Percentiles rank a stretch among this genome's conserved stretches.
phyloP scores from a whole-genome alignment of 768 basidiomycete species.

The Lepiota brunneoincarnata region DNA sequence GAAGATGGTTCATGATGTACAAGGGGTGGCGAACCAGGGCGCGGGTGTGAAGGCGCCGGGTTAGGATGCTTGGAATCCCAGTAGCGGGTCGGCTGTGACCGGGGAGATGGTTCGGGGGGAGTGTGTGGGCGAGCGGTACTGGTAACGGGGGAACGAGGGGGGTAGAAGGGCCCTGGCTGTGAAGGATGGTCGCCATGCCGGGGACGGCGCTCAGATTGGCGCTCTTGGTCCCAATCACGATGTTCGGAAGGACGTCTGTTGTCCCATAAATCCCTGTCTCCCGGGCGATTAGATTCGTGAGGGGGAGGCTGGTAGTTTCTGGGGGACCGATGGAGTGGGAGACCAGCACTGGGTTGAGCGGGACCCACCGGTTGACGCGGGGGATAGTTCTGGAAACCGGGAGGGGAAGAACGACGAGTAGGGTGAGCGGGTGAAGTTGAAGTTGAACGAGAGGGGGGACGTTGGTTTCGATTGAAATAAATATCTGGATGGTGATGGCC shows the following conservation, averaged over 20 bases:
- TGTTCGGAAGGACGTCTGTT: slow-evolving; percentile 38
- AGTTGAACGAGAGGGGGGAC: slow-evolving; percentile 55
- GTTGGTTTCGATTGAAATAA: slow-evolving; percentile 50
- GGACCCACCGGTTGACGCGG: slow-evolving; percentile 51
- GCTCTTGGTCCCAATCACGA: slow-evolving; percentile 48
- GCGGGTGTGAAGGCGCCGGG: slow-evolving; percentile 28
- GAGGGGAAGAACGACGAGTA: slow-evolving; percentile 52
- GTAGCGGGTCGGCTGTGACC: slow-evolving; percentile 47
- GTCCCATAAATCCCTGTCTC: slow-evolving; percentile 63
- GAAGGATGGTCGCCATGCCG: slow-evolving; percentile 35
- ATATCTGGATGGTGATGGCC: slow-evolving; percentile 48
- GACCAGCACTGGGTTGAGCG: slow-evolving; percentile 40
- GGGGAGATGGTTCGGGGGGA: slow-evolving; percentile 63
- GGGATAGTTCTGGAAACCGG: slow-evolving; percentile 47
- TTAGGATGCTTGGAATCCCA: slow-evolving; percentile 61
- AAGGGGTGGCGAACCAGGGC: slow-evolving; percentile 27
- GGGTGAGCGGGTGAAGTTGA: slow-evolving; percentile 53
- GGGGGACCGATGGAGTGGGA: slow-evolving; percentile 56
- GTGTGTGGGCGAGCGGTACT: slow-evolving; percentile 38
- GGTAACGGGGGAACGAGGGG: slow-evolving; percentile 35
- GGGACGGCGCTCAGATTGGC: slow-evolving; percentile 38
- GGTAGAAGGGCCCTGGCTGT: slow-evolving; percentile 33
- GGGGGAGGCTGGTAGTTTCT: slow-evolving; percentile 48
- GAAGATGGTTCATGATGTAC: slow-evolving; percentile 30
- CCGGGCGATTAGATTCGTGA: slow-evolving; percentile 44